Evolutionary conservation across 805 yeast genomes (phyloP).

Genomic region (Maudiozyma serrabonitensis): DNA sequence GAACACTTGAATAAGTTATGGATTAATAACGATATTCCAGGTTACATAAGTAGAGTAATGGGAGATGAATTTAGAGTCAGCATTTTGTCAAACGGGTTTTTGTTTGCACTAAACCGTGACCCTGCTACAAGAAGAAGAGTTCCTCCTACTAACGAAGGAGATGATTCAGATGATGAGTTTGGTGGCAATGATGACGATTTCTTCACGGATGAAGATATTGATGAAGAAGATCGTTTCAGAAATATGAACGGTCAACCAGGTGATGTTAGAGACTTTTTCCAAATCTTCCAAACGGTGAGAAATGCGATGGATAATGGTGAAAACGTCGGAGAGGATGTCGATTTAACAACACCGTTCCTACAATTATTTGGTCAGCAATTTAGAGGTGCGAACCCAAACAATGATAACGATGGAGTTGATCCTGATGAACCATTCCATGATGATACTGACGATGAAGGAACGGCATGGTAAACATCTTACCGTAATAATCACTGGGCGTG

Average conservation of each 20-base stretch:
- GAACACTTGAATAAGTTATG: constrained; percentile 48
- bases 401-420: constrained; percentile 1
- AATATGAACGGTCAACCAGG: constrained; percentile 11
- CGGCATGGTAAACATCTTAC: too few relatives aligned
- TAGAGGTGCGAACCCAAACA: constrained; percentile 6
- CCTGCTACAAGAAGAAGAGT: constrained; percentile 17
- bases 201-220: constrained; percentile 9
- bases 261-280: constrained; percentile 20
- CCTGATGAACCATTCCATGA: neutral
- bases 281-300: constrained; percentile 20
- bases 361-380: constrained; percentile 19
- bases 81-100: constrained; percentile 20
- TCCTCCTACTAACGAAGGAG: constrained; percentile 5
- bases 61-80: constrained; percentile 28
- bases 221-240: constrained; percentile 3
- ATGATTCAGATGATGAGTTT: constrained; percentile 17
- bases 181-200: constrained; percentile 15
- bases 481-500: too few relatives aligned
- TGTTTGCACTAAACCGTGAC: constrained; percentile 21
- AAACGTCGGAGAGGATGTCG: constrained; percentile 11
- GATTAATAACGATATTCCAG: constrained; percentile 50
- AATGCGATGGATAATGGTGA: constrained; percentile 13
- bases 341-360: constrained; percentile 14
- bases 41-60: constrained; percentile 35
- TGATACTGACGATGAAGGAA: constrained; percentile 5